Evolutionary conservation across 2,329 filamentous ascomycete genomes (phyloP), one percentile per base, ranked within the genome.

Genomic region (Ustilaginoidea virens): DNA sequence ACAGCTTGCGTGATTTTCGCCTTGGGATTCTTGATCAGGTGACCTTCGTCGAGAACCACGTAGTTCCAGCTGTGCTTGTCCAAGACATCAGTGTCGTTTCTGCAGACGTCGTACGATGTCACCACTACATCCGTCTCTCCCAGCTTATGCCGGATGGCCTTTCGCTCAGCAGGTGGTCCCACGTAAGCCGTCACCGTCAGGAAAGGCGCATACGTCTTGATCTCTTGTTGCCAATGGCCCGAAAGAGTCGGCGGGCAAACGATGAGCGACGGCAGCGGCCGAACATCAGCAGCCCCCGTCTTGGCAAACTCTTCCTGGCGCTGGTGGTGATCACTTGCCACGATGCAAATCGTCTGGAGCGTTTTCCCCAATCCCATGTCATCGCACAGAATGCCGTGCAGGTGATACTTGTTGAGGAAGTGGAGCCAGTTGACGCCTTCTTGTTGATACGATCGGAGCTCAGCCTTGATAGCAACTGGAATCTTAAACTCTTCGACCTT

Each of bases 351-450:
- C 0, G 92, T 98, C 52, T 98, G 90, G 8, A 98, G 60, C 2
- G 90, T 98, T 60, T 98, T 98, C 28, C 90, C 90, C 17, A 98
- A 78, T 46, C 90, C 90, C 90, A 98, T 98, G 51, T 98, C 90
- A 46, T 98, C 90, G 49, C 90, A 98, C 34, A 98, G 80, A 52
- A 98, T 94, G 27, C 90, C 90, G 43, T 98, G 92, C 2, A 98
- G 71, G 45, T 98, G 87, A 49, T 96, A 98, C 33, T 86, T 86
- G 51, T 98, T 98, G 41, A 98, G 74, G 58, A 98, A 98, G 32
- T 92, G 77, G 29, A 98, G 71, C 90, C 90, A 98, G 49, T 98
- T 98, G 47, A 98, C 87, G 49, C 90, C 90, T 30, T 98, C 90
- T 53, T 98, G 90, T 52, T 98, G 92, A 48, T 98, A 98, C 0